Conservation (phyloP, 768 basidiomycete genomes). For the Porpolomopsis calyptriformis region DNA sequence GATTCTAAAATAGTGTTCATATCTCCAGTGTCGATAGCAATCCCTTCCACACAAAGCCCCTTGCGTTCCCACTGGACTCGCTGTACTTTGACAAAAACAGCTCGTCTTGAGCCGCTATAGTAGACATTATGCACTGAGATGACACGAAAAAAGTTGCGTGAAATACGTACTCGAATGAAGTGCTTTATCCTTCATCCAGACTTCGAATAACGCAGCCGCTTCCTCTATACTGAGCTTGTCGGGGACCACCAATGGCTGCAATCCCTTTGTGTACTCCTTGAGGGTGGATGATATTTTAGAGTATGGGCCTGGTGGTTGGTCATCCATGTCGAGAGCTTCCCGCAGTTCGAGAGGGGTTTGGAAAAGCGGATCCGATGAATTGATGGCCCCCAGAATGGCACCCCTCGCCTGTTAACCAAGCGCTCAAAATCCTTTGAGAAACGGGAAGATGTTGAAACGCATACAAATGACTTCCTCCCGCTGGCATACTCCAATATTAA, state of each 20-base stretch:
- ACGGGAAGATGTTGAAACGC: conserved; percentile 18
- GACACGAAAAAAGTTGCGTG: conserved; percentile 1
- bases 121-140: conserved; percentile 2
- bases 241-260: conserved; percentile 33
- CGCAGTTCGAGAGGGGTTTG: conserved; percentile 52
- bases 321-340: conserved; percentile 40
- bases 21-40: conserved; percentile 27
- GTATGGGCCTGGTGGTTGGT: conserved; percentile 41
- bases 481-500: conserved; percentile 68
- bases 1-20: conserved; percentile 12
- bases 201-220: conserved; percentile 63
- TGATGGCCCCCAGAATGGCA: conserved; percentile 62
- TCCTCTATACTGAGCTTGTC: conserved; percentile 52
- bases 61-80: conserved; percentile 67
- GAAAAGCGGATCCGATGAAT: conserved; percentile 48
- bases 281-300: conserved; percentile 41
- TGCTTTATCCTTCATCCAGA: conserved; percentile 59
- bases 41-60: conserved; percentile 68
- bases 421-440: neutral
- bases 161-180: conserved; percentile 37
- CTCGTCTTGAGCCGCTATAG: conserved; percentile 43
- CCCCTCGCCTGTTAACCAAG: conserved; percentile 44
- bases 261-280: conserved; percentile 41
- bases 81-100: conserved; percentile 70
- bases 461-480: conserved; percentile 58